Evolutionary conservation across 305 asterid genomes (phyloP).

Genomic region (Andrographis paniculata): DNA sequence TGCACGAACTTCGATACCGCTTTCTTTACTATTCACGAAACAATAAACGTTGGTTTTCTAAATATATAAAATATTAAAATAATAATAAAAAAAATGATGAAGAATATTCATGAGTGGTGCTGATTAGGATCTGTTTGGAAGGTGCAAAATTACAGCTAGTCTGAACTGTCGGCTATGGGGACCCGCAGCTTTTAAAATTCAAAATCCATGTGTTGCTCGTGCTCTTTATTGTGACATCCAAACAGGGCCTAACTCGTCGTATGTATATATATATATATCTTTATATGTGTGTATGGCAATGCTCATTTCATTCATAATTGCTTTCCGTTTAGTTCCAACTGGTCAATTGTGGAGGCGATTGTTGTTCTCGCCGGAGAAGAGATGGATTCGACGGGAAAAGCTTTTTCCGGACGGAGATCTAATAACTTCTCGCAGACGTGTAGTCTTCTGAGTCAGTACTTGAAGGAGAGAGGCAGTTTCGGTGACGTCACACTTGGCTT

Average conservation of each 20-base stretch:
- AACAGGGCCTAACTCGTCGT: neutral
- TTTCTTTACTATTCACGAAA: too few relatives aligned
- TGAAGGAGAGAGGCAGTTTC: slow-evolving; percentile 9
- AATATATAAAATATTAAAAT: too few relatives aligned
- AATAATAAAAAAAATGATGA: too few relatives aligned
- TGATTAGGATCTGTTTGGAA: too few relatives aligned
- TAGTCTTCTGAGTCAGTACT: slow-evolving; percentile 7
- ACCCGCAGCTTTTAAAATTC: neutral
- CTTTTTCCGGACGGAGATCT: slow-evolving; percentile 2
- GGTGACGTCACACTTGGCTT: slow-evolving; percentile 6
- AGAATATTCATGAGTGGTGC: too few relatives aligned
- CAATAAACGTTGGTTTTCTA: too few relatives aligned
- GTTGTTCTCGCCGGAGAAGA: neutral
- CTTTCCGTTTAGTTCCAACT: too few relatives aligned
- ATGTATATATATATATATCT: neutral
- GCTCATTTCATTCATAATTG: too few relatives aligned
- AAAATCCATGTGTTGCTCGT: neutral
- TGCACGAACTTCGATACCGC: too few relatives aligned
- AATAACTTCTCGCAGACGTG: slow-evolving; percentile 7
- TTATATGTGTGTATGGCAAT: neutral
- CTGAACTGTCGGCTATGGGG: too few relatives aligned
- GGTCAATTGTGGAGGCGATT: too few relatives aligned
- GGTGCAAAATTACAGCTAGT: too few relatives aligned
- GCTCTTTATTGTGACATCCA: neutral
- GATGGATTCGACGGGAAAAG: slow-evolving; percentile 3